phyloP scores from a whole-genome alignment of 805 yeast species.

The Cyberlindnera bimundalis region DNA sequence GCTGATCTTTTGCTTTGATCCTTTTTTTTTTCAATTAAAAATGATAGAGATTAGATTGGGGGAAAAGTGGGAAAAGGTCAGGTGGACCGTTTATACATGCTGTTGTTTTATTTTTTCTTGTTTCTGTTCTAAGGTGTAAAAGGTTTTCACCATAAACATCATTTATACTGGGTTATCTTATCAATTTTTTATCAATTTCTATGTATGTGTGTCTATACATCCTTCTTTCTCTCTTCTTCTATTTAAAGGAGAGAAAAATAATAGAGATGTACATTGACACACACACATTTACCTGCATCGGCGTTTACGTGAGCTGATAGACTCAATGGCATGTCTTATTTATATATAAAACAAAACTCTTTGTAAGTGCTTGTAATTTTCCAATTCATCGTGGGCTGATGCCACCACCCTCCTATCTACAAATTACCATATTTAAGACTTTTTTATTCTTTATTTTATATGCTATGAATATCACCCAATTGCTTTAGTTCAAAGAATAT shows the following conservation, averaged over 20 bases:
- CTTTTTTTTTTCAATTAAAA: not conserved
- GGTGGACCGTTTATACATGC: no score
- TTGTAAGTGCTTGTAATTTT: no score
- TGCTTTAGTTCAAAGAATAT: no score
- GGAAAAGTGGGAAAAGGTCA: not conserved
- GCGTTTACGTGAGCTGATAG: not conserved
- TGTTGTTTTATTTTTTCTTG: no score
- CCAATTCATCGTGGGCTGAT: no score
- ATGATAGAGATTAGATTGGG: not conserved
- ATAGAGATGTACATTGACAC: not conserved
- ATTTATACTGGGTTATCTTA: not conserved
- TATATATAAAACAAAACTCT: not conserved
- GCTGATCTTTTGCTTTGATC: constrained; percentile 37
- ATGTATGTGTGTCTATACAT: no score
- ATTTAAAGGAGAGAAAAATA: not conserved
- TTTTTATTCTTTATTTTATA: no score
- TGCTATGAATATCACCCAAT: no score
- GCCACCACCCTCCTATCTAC: no score
- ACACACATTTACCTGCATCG: not conserved
- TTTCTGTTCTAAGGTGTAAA: no score
- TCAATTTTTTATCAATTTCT: not conserved
- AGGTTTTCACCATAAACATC: not conserved
- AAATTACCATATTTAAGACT: no score
- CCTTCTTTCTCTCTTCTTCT: no score
- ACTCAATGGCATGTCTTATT: not conserved